phyloP scores from a whole-genome alignment of 768 basidiomycete species.

The Infundibulicybe gibba region DNA sequence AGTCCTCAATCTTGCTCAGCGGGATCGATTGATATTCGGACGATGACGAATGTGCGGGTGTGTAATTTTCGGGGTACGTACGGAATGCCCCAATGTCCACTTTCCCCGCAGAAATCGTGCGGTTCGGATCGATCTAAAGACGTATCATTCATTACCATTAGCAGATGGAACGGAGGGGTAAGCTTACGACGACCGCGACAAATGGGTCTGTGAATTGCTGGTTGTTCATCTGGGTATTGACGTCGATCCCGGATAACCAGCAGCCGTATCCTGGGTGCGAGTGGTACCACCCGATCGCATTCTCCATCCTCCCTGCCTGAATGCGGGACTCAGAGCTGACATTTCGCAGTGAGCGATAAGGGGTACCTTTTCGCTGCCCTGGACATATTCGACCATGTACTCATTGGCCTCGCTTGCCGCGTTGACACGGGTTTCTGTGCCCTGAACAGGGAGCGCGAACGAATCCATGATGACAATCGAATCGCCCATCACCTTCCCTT shows the following conservation, averaged over 20 bases:
- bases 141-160: neutral
- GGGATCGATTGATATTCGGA: conserved; percentile 97
- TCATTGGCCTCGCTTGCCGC: conserved; percentile 94
- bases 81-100: conserved; percentile 99
- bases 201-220: conserved; percentile 96
- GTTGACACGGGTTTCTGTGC: conserved; percentile 97
- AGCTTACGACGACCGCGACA: conserved; percentile 88
- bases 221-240: conserved; percentile 93
- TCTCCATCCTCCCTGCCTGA: conserved; percentile 80
- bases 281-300: conserved; percentile 96
- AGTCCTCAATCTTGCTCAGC: conserved; percentile 96
- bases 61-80: conserved; percentile 95
- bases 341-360: neutral
- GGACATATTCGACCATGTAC: conserved; percentile 95
- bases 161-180: neutral
- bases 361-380: conserved; percentile 71
- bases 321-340: conserved; percentile 1
- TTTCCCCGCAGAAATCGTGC: conserved; percentile 96
- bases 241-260: conserved; percentile 99
- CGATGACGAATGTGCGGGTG: conserved; percentile 63
- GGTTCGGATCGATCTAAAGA: conserved; percentile 90
- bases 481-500: conserved; percentile 85
- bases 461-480: conserved; percentile 90
- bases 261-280: conserved; percentile 99
- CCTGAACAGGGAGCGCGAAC: conserved; percentile 95